Conservation (phyloP, 768 basidiomycete genomes). For the Phylloporus arenicola region DNA sequence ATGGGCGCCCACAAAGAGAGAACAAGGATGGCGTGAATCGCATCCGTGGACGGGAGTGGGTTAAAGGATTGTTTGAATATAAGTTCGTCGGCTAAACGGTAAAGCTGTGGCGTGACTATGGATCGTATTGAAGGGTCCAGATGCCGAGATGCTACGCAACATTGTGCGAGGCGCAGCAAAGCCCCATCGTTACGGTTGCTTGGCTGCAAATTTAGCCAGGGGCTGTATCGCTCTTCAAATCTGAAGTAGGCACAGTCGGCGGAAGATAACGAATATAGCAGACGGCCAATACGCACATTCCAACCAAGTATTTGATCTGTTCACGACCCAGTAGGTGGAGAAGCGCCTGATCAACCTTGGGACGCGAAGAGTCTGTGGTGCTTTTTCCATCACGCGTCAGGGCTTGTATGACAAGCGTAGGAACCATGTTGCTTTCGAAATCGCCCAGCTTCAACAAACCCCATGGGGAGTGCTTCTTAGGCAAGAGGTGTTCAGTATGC, state of each 20-base stretch:
- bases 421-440: slow-evolving; percentile 41
- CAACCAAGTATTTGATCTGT: slow-evolving; percentile 34
- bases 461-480: slow-evolving; percentile 34
- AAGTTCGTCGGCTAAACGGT: slow-evolving; percentile 37
- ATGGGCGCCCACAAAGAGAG: slow-evolving; percentile 43
- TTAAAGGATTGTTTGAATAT: slow-evolving; percentile 38
- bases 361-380: slow-evolving; percentile 17
- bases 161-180: slow-evolving; percentile 41
- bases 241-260: slow-evolving; percentile 18
- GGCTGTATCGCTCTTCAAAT: slow-evolving; percentile 40
- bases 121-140: slow-evolving; percentile 33
- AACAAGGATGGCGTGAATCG: slow-evolving; percentile 38
- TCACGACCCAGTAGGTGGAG: slow-evolving; percentile 30
- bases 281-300: slow-evolving; percentile 29
- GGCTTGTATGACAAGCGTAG: slow-evolving; percentile 43
- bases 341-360: slow-evolving; percentile 25
- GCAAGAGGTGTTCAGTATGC: slow-evolving; percentile 33
- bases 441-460: slow-evolving; percentile 35
- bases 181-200: slow-evolving; percentile 26
- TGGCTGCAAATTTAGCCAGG: slow-evolving; percentile 40
- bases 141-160: slow-evolving; percentile 43
- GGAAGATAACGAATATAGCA: background rate
- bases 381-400: slow-evolving; percentile 29
- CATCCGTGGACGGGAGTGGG: slow-evolving; percentile 38
- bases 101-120: slow-evolving; percentile 35